Percentiles rank a stretch among this genome's conserved stretches.
These are phyloP conservation scores for Gelatoporia subvermispora DNA, from an alignment of 768 basidiomycete genomes.

Conservation along the genomic window DNA sequence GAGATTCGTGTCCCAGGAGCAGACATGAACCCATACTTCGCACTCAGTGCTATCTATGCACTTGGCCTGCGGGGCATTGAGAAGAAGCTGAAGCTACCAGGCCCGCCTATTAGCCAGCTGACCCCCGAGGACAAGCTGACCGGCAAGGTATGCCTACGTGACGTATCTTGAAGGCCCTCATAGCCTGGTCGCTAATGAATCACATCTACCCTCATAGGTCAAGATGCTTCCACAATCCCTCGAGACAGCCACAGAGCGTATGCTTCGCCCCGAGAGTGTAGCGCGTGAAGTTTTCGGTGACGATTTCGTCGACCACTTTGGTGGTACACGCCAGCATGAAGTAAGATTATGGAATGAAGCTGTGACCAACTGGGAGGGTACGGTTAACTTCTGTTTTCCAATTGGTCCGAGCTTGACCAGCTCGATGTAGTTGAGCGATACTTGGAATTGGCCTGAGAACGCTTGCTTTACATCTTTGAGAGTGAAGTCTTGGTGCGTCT, in stretches of 20 bases:
- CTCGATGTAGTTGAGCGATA: conserved; percentile 66
- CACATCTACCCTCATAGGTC: conserved; percentile 35
- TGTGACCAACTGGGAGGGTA: conserved; percentile 93
- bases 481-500: neutral
- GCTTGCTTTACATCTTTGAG: neutral
- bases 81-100: conserved; percentile 62
- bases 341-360: conserved; percentile 82
- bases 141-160: conserved; percentile 55
- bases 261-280: conserved; percentile 74
- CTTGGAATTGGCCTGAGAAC: conserved; percentile 69
- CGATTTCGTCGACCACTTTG: conserved; percentile 91
- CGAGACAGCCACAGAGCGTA: conserved; percentile 71
- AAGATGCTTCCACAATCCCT: conserved; percentile 76
- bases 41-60: conserved; percentile 81
- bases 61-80: conserved; percentile 86
- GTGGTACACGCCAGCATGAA: conserved; percentile 92
- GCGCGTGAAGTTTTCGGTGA: conserved; percentile 87
- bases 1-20: conserved; percentile 96
- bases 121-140: conserved; percentile 51
- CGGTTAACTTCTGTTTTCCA: conserved; percentile 14
- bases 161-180: no score
- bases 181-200: conserved; percentile 1
- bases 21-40: conserved; percentile 93
- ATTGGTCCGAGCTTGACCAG: neutral
- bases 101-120: conserved; percentile 63